phyloP scores from a whole-genome alignment of 78 protist species.

The Dictyostelium discoideum region DNA sequence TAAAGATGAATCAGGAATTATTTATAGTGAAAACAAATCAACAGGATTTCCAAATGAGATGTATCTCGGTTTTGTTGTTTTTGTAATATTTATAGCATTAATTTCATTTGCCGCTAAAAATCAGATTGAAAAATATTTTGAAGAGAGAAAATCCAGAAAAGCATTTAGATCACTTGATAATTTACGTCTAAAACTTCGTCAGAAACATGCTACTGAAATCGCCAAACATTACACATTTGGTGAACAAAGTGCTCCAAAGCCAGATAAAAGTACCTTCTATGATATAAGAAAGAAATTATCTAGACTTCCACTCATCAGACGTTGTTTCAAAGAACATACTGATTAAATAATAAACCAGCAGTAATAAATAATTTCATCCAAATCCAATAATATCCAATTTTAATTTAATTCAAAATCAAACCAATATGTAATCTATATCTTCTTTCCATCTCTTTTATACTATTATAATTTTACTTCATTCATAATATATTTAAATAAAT shows the following conservation, averaged over 20 bases:
- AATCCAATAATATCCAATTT: no score
- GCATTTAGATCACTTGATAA: neutral
- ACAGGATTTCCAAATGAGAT: neutral
- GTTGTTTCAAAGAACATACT: neutral
- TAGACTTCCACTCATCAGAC: neutral
- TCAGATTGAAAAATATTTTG: neutral
- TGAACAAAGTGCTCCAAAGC: neutral
- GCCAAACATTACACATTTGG: neutral
- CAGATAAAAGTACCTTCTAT: neutral
- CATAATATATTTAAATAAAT: no score
- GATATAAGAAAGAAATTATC: neutral
- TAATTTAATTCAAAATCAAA: no score
- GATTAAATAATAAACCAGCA: neutral
- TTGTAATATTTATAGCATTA: neutral
- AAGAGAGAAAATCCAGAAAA: neutral
- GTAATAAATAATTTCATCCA: no score
- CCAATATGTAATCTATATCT: no score
- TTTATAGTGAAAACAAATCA: neutral
- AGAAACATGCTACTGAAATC: neutral
- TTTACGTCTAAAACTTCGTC: neutral
- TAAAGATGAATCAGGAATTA: neutral
- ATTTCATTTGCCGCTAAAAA: neutral
- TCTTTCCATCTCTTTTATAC: no score
- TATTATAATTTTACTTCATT: no score
- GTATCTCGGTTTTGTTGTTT: neutral